Conservation (phyloP, 805 yeast species). For the Cyberlindnera veronae region DNA sequence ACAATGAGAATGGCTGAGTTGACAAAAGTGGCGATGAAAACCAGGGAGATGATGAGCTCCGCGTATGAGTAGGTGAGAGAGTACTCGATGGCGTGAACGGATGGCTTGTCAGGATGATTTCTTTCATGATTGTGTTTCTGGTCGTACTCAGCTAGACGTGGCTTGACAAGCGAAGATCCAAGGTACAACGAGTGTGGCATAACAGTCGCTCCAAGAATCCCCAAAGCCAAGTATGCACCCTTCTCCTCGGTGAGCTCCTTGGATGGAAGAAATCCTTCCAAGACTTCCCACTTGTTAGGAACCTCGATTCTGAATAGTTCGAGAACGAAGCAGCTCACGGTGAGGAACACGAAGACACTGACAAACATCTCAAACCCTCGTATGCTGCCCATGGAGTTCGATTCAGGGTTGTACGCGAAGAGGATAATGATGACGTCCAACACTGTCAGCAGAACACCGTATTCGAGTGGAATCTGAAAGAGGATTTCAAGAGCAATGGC, state of each 20-base stretch:
- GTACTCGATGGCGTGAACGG: conserved; percentile 74
- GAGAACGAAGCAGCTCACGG: conserved; percentile 71
- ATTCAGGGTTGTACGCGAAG: conserved; percentile 71
- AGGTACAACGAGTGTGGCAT: conserved; percentile 89
- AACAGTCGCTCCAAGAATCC: conserved; percentile 89
- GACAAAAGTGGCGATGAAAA: conserved; percentile 88
- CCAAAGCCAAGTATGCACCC: conserved; percentile 74
- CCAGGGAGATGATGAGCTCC: conserved; percentile 76
- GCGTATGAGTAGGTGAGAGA: conserved; percentile 78
- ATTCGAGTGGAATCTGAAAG: conserved; percentile 65
- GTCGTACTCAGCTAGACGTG: conserved; percentile 76
- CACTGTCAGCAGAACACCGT: conserved; percentile 78
- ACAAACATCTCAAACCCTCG: conserved; percentile 78
- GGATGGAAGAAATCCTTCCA: conserved; percentile 71
- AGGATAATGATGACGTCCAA: conserved; percentile 77
- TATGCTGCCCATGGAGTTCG: conserved; percentile 71
- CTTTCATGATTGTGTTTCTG: conserved; percentile 45
- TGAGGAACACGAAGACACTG: conserved; percentile 61
- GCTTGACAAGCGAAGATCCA: conserved; percentile 86
- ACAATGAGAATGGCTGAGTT: conserved; percentile 87
- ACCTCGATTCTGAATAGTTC: conserved; percentile 61
- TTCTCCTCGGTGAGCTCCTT: conserved; percentile 54
- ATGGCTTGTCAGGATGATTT: conserved; percentile 54
- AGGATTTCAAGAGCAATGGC: conserved; percentile 81
- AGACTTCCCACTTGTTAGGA: conserved; percentile 48